A percentile compares a stretch with the other conserved stretches of the same genome.
phyloP scores from a whole-genome alignment of 306 rosid species.

The Comarum palustre region DNA sequence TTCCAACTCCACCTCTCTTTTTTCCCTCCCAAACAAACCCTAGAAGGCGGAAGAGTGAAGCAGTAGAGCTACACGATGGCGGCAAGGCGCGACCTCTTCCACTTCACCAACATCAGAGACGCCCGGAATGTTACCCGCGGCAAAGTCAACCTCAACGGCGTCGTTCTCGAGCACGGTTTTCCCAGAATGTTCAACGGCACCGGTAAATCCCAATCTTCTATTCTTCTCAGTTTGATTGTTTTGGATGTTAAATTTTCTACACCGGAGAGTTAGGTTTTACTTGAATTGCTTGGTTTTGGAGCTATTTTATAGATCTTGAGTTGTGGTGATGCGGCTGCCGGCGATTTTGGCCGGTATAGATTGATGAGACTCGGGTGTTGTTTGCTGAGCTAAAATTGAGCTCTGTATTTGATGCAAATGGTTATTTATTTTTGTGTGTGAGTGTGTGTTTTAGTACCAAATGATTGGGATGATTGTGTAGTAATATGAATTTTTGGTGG shows the following conservation, averaged over 20 bases:
- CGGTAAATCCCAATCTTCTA: constrained; percentile 28
- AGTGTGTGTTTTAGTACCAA: no score
- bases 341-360: no score
- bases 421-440: no score
- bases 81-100: constrained; percentile 21
- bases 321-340: constrained; percentile 7
- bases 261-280: not conserved
- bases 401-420: no score
- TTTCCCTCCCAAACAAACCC: no score
- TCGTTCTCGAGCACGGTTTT: constrained; percentile 48
- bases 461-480: no score
- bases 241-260: not conserved
- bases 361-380: no score
- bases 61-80: no score
- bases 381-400: no score
- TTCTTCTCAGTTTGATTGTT: not conserved
- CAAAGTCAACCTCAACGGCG: constrained; percentile 46
- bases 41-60: no score
- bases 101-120: constrained; percentile 29
- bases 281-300: not conserved
- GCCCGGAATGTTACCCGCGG: constrained; percentile 14
- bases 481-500: no score
- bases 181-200: constrained; percentile 37
- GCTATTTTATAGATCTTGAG: not conserved
- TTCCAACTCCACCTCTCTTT: no score